These are phyloP conservation scores for Pyrenula massariospora DNA, from an alignment of 495 filamentous ascomycete genomes.

Conservation along the genomic window DNA sequence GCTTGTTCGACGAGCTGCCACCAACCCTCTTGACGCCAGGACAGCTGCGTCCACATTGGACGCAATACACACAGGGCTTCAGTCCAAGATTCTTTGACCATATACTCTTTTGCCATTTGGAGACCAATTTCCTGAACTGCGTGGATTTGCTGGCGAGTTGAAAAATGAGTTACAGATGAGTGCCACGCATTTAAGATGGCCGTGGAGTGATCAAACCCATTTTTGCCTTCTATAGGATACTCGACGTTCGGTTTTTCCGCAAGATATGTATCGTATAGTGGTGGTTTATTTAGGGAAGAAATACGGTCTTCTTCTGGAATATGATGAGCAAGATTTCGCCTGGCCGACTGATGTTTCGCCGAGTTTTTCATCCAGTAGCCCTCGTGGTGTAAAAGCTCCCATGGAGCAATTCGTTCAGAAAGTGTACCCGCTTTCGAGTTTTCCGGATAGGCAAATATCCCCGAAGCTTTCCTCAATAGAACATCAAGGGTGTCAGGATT, in stretches of 20 bases:
- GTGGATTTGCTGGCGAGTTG: conserved; percentile 47
- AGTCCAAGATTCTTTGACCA: conserved; percentile 48
- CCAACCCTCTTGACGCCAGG: conserved; percentile 74
- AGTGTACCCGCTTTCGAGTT: conserved; percentile 43
- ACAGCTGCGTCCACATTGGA: conserved; percentile 60
- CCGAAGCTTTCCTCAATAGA: conserved; percentile 1
- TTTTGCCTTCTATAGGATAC: conserved; percentile 36
- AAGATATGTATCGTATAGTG: conserved; percentile 76
- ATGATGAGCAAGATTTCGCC: conserved; percentile 46
- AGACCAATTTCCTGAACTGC: conserved; percentile 57
- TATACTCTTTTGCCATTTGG: conserved; percentile 57
- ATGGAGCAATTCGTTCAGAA: conserved; percentile 56
- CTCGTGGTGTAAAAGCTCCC: conserved; percentile 72
- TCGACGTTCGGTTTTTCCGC: conserved; percentile 68
- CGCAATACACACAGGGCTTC: conserved; percentile 55
- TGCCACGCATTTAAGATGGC: conserved; percentile 50
- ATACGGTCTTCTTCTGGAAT: conserved; percentile 67
- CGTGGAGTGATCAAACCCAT: conserved; percentile 49
- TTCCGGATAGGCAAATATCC: conserved; percentile 51
- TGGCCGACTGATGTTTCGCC: conserved; percentile 48
- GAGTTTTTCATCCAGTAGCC: conserved; percentile 78
- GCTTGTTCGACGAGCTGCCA: conserved; percentile 62
- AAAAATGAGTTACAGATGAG: conserved; percentile 53
- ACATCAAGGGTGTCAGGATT: conserved; percentile 6
- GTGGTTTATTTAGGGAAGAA: conserved; percentile 52